Percentiles rank a stretch among this genome's conserved stretches.
phyloP scores from a whole-genome alignment of 1,284 basidiomycete genomes.

The Cystobasidium slooffiae region DNA sequence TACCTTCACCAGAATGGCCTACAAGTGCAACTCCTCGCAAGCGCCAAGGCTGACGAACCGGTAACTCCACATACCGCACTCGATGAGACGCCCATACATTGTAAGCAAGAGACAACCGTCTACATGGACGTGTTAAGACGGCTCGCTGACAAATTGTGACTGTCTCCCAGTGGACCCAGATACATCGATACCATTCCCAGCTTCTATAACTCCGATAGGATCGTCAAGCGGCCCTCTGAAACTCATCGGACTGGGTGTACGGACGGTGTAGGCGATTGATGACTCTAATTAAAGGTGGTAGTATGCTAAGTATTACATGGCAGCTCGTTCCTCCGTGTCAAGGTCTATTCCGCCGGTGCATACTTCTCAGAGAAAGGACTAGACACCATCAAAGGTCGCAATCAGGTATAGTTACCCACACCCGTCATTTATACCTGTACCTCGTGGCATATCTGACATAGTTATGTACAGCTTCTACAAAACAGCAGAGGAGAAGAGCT shows the following conservation, averaged over 20 bases:
- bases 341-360: constrained; percentile 41
- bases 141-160: too few species aligned
- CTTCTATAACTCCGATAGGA: constrained; percentile 20
- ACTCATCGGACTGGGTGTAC: constrained; percentile 37
- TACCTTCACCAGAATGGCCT: constrained; percentile 21
- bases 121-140: too few species aligned
- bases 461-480: neutral
- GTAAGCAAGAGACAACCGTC: too few species aligned
- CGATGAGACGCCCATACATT: constrained; percentile 38
- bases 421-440: neutral
- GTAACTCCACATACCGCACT: constrained; percentile 29
- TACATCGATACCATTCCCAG: constrained; percentile 39
- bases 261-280: constrained; percentile 28
- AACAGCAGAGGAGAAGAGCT: constrained; percentile 66
- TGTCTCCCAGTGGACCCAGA: constrained; percentile 37
- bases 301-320: neutral
- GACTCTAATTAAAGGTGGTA: neutral
- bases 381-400: constrained; percentile 5
- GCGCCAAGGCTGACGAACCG: constrained; percentile 23
- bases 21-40: constrained; percentile 14
- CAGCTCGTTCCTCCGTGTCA: constrained; percentile 42
- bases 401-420: neutral
- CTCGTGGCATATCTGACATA: neutral
- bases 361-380: constrained; percentile 22
- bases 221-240: constrained; percentile 8